A percentile compares a stretch with the other conserved stretches of the same genome.
phyloP scores from a whole-genome alignment of 202 grass and related monocot species.

The Zoysia matrella region DNA sequence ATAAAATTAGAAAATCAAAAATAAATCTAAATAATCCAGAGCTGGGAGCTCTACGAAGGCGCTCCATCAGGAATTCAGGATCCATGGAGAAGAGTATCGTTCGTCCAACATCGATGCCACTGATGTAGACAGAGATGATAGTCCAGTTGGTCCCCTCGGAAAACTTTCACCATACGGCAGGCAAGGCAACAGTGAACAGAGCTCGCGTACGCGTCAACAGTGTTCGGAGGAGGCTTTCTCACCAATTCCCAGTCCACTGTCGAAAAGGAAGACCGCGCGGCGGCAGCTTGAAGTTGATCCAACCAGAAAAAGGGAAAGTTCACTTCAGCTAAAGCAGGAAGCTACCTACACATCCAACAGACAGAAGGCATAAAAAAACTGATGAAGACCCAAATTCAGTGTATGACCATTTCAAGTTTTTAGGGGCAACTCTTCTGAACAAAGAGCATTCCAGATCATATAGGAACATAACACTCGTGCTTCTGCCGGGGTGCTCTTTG shows the following conservation, averaged over 20 bases:
- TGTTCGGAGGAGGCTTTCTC: not conserved
- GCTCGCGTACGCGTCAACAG: not conserved
- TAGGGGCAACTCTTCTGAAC: not conserved
- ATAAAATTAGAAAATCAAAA: no score
- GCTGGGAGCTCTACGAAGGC: no score
- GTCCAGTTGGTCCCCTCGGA: not conserved
- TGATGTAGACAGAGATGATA: not conserved
- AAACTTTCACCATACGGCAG: constrained; percentile 33
- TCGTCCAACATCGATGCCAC: not conserved
- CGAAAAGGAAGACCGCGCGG: not conserved
- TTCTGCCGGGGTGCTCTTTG: no score
- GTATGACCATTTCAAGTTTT: not conserved
- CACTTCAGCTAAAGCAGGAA: not conserved
- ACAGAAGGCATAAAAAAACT: not conserved
- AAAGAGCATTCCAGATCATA: not conserved
- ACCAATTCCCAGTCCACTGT: no score
- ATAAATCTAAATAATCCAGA: no score
- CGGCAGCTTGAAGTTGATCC: not conserved
- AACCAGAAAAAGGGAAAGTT: not conserved
- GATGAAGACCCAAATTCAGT: not conserved
- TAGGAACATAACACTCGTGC: not conserved
- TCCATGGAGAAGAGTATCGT: not conserved
- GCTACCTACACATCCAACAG: not conserved
- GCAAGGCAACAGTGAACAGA: not conserved
- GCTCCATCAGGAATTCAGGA: not conserved